Percentiles rank a stretch among this genome's conserved stretches.
These are phyloP conservation scores for Fraxinus excelsior DNA, from an alignment of 257 asterid species.

Conservation along the genomic window DNA sequence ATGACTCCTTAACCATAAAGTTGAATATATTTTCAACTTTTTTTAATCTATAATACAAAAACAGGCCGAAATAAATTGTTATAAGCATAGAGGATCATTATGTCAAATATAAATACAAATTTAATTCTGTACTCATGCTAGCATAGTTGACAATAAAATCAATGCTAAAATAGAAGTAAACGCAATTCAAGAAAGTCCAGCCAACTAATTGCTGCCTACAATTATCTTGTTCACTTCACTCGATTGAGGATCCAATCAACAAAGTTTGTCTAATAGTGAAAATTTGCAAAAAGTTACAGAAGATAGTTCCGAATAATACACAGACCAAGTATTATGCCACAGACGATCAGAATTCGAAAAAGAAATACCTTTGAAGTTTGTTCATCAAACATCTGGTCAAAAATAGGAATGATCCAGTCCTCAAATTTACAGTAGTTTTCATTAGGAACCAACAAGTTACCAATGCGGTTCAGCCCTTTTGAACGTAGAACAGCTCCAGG, in stretches of 20 bases:
- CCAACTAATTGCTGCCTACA: not conserved
- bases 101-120: not conserved
- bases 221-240: constrained; percentile 7
- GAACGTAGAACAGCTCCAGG: constrained; percentile 83
- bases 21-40: not conserved
- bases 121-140: not conserved
- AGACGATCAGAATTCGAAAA: not conserved
- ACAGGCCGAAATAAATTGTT: not conserved
- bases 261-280: constrained; percentile 4
- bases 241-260: not conserved
- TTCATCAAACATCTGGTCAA: constrained; percentile 87
- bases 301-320: not conserved
- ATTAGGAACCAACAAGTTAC: constrained; percentile 90
- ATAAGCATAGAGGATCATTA: not conserved
- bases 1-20: too few relatives aligned
- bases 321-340: not conserved
- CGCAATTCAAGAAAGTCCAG: not conserved
- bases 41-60: not conserved
- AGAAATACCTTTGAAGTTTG: constrained; percentile 58
- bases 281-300: not conserved
- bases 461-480: constrained; percentile 89
- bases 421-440: constrained; percentile 95
- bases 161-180: not conserved
- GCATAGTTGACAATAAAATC: constrained; percentile 7
- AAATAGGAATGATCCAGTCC: constrained; percentile 91